phyloP scores from a whole-genome alignment of 352 stramenopile species.

The Thalassiosira hispida region DNA sequence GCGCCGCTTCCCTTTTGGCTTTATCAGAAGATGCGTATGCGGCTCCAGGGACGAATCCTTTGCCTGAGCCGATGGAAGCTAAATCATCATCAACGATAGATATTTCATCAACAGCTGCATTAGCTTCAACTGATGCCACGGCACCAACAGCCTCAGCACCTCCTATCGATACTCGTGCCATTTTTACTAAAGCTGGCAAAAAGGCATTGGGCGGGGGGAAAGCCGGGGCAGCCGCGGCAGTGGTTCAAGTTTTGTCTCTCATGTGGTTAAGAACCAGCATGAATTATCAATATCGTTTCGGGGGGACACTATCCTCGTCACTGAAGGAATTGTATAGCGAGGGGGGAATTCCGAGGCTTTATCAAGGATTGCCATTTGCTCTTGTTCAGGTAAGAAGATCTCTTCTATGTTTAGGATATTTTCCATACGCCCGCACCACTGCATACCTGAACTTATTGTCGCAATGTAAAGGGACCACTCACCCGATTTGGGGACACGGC shows the following conservation, averaged over 20 bases:
- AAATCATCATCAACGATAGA: not conserved
- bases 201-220: slow-evolving; percentile 70
- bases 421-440: not conserved
- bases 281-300: slow-evolving; percentile 89
- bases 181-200: slow-evolving; percentile 75
- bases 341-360: slow-evolving; percentile 87
- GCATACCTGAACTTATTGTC: slow-evolving; percentile 25
- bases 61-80: slow-evolving; percentile 1
- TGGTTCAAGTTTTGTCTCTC: slow-evolving; percentile 86
- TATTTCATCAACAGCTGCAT: slow-evolving; percentile 3
- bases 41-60: not conserved
- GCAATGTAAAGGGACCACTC: slow-evolving; percentile 82
- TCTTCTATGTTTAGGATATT: not conserved
- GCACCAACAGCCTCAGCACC: not conserved
- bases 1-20: slow-evolving; percentile 39
- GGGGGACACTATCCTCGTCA: slow-evolving; percentile 70
- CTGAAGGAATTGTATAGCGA: slow-evolving; percentile 85
- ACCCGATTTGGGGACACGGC: slow-evolving; percentile 90
- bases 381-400: slow-evolving; percentile 58
- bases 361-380: slow-evolving; percentile 87
- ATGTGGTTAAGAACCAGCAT: slow-evolving; percentile 90
- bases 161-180: slow-evolving; percentile 33
- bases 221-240: slow-evolving; percentile 75
- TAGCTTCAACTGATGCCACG: not conserved
- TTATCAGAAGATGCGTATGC: slow-evolving; percentile 33